Evolutionary conservation across 2,329 filamentous ascomycete genomes (phyloP).

Genomic region (Zymoseptoria brevis): DNA sequence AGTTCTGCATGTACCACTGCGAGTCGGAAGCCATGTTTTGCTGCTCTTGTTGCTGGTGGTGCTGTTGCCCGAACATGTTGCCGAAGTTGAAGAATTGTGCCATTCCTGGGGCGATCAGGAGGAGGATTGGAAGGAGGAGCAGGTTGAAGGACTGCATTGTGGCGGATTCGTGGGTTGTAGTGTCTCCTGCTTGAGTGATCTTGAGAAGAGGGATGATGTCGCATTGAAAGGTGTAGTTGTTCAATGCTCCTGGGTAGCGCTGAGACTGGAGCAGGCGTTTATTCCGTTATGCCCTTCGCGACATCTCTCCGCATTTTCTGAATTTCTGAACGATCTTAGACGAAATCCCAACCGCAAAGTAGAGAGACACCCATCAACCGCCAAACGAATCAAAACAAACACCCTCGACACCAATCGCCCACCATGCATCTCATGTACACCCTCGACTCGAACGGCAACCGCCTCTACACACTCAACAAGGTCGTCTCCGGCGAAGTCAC

Average conservation of each 20-base stretch:
- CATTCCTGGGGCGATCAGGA: conserved; percentile 47
- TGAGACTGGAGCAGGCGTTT: not conserved
- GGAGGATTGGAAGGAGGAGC: conserved; percentile 49
- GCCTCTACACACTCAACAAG: conserved; percentile 93
- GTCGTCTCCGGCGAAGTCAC: conserved; percentile 73
- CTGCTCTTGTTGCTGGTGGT: conserved; percentile 52
- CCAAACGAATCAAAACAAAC: not conserved
- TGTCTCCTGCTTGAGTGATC: not conserved
- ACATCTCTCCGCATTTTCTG: not conserved
- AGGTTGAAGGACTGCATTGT: conserved; percentile 28
- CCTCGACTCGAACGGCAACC: conserved; percentile 71
- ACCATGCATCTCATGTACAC: conserved; percentile 79
- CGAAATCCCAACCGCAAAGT: not conserved
- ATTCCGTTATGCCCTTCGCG: not conserved
- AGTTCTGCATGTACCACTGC: conserved; percentile 65
- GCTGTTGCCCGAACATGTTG: conserved; percentile 55
- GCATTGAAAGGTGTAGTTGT: conserved; percentile 1
- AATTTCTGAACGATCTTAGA: not conserved
- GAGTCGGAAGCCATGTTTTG: conserved; percentile 83
- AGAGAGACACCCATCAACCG: not conserved
- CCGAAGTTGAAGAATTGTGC: conserved; percentile 92
- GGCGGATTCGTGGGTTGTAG: conserved; percentile 1
- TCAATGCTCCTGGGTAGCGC: not conserved
- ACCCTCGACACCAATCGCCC: conserved; percentile 7
- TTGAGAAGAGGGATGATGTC: not conserved